Evolutionary conservation across 306 rosid genomes (phyloP), one percentile per base, ranked within the genome.

Genomic region (Chamaecrista fasciculata): DNA sequence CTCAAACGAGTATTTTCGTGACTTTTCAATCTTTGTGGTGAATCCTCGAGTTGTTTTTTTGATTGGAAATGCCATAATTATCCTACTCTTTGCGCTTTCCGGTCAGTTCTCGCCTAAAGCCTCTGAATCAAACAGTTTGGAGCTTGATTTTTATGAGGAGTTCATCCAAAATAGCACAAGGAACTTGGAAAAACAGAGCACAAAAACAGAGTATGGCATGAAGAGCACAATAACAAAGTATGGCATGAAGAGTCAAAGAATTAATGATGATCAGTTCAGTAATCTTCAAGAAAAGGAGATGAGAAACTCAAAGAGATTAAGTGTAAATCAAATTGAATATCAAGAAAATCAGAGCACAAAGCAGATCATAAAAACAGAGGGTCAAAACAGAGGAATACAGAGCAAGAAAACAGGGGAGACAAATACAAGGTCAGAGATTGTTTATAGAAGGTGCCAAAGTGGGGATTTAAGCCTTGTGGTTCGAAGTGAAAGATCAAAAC

Each of bases 11-110:
- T 88, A 76, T 64, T 74, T 93, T 67, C 78, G 64, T 2, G 86
- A 75, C 15, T 28, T 90, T 1, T 77, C 94, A 0, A 52, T 79
- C 19, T 53, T 75, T 70, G 2, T 93, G 55, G 72, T 79, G 0
- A 86, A 80, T 3, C 90, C 91, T 48, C 80, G 87, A 59, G 85
- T 86, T 48, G 89, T 88, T 74, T 93, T 93, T 21, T 61, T 93
- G 0, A 16, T 93, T 1, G 98, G 98, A 61, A 93, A 93, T 71
- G 49, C 63, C 7, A 93, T 93, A 12, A 71, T 93, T 67, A 81
- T 93, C 85, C 60, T 82, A 16, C 80, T 93, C 10, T 83, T 90
- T 33, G 91, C 75, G 5, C 78, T 84, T 49, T 86, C 97, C 0
- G 94, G 92, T 6, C 74, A 72, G 2, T 90, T 86, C 62, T 77